Evolutionary conservation across 495 filamentous ascomycete genomes (phyloP), one percentile per base, ranked within the genome.

Genomic region (Penicillium simplicissimum): DNA sequence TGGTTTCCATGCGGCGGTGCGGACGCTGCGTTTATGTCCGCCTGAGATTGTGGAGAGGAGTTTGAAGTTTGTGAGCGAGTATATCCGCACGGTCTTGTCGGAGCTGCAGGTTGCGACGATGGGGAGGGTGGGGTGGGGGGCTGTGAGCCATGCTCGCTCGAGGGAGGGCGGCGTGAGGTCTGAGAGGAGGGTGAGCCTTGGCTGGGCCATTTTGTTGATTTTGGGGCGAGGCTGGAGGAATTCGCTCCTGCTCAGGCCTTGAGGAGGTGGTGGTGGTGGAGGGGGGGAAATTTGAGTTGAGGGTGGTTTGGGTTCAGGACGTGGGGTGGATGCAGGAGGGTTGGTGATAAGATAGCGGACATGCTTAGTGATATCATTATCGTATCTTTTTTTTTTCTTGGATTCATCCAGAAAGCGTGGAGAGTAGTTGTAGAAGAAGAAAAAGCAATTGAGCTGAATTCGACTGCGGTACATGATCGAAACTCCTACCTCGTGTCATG

Each of bases 31-130:
- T 58, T 93, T 90, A 75, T 98, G 95, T 3, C 94, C 95, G 42
- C 92, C 92, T 9, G 88, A 85, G 28, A 98, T 88, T 3, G 84
- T 85, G 54, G 87, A 90, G 63, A 93, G 88, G 19, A 90, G 82
- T 10, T 84, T 85, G 71, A 96, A 90, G 64, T 88, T 90, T 23
- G 82, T 82, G 17, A 98, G 87, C 23, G 90, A 95, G 81, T 95
- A 96, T 62, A 98, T 81, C 54, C 90, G 92, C 48, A 93, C 90
- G 36, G 89, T 88, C 59, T 92, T 92, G 76, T 92, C 88, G 37
- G 88, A 84, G 79, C 90, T 92, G 73, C 90, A 86, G 59, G 94
- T 97, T 52, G 95, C 95, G 63, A 97, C 79, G 58, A 98, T 80
- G 1, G 95, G 95, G 31, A 94, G 87, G 25, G 85, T 87, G 1